These are phyloP conservation scores for Pulveroboletus sp. DNA, from an alignment of 768 basidiomycete genomes.

Conservation along the genomic window DNA sequence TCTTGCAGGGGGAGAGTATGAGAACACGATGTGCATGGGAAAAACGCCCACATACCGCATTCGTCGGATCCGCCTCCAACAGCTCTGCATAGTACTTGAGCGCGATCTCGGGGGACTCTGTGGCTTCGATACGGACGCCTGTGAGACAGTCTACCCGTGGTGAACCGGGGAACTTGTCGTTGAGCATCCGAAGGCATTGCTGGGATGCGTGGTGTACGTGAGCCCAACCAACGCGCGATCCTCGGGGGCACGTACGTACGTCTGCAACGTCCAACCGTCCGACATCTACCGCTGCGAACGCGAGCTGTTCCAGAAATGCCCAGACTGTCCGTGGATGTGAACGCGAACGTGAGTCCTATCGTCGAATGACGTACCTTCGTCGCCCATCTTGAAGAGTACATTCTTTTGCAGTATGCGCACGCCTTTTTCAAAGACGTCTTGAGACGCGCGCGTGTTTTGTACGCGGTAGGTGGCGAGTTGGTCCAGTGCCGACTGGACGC, in stretches of 20 bases:
- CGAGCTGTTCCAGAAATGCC: constrained; percentile 79
- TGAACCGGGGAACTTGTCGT: constrained; percentile 70
- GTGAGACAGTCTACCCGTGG: constrained; percentile 75
- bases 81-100: constrained; percentile 62
- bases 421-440: constrained; percentile 59
- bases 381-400: constrained; percentile 42
- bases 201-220: constrained; percentile 6
- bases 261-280: constrained; percentile 72
- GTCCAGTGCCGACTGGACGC: constrained; percentile 46
- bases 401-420: constrained; percentile 48
- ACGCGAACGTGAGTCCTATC: background rate
- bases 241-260: constrained; percentile 42
- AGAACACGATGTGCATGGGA: background rate
- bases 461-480: constrained; percentile 53
- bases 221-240: constrained; percentile 1
- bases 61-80: constrained; percentile 63
- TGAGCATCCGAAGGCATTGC: constrained; percentile 50
- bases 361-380: constrained; percentile 50
- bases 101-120: constrained; percentile 53
- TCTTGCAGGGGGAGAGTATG: constrained; percentile 30
- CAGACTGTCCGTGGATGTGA: constrained; percentile 47
- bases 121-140: constrained; percentile 77
- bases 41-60: constrained; percentile 54
- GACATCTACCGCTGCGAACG: constrained; percentile 73
- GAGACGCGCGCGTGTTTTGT: constrained; percentile 51